These are phyloP conservation scores for Monosporascus sp. DNA, from an alignment of 2,329 filamentous ascomycete species.

Conservation along the genomic window DNA sequence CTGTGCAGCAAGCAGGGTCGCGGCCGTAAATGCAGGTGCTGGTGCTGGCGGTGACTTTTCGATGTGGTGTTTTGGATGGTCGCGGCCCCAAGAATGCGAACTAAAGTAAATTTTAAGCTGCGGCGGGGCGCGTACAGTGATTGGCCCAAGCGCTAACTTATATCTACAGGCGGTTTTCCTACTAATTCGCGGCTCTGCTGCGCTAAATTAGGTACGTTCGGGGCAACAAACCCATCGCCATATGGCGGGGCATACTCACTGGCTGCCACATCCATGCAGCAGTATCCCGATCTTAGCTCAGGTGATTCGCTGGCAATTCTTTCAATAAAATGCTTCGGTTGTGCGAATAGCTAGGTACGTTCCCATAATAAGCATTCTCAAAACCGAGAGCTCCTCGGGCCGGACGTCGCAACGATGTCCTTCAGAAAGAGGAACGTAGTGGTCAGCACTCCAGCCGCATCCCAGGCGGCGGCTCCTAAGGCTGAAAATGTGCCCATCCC, in stretches of 20 bases:
- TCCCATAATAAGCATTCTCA: not conserved
- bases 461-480: slow-evolving; percentile 26
- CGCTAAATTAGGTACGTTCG: not conserved
- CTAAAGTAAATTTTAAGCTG: not conserved
- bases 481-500: slow-evolving; percentile 34
- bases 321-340: not conserved
- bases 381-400: not conserved
- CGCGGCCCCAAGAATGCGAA: not conserved
- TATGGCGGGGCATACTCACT: not conserved
- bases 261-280: not conserved
- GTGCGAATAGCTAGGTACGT: not conserved
- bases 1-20: not conserved
- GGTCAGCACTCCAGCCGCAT: slow-evolving; percentile 34
- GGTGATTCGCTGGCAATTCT: not conserved
- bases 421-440: slow-evolving; percentile 54
- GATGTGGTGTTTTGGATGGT: not conserved
- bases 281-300: not conserved
- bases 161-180: slow-evolving; percentile 14
- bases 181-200: slow-evolving; percentile 11
- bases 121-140: not conserved
- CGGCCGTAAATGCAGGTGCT: not conserved
- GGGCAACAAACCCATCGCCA: not conserved
- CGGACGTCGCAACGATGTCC: slow-evolving; percentile 39
- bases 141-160: slow-evolving; percentile 18
- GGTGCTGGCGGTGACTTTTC: not conserved